Evolutionary conservation across 2,329 filamentous ascomycete species (phyloP).

Genomic region (Fusarium lyarnte): DNA sequence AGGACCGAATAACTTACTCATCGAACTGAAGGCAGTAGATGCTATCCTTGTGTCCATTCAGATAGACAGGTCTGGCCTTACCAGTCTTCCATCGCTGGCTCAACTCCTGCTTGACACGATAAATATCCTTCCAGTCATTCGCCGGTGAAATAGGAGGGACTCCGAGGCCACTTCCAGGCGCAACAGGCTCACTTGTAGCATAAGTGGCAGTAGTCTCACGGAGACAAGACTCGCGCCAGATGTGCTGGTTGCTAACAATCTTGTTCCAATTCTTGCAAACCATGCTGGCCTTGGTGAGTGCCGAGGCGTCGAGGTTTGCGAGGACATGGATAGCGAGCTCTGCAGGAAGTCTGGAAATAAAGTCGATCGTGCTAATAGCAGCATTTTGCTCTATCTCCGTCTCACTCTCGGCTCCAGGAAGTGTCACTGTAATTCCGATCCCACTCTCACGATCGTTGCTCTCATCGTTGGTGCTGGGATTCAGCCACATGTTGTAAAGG

Average conservation of each 20-base stretch:
- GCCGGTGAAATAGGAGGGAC: slow-evolving; percentile 64
- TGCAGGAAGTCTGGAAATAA: slow-evolving; percentile 63
- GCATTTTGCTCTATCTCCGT: slow-evolving; percentile 48
- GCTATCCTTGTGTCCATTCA: slow-evolving; percentile 93
- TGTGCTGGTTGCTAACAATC: slow-evolving; percentile 62
- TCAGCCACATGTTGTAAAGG: slow-evolving; percentile 55
- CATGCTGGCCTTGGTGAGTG: slow-evolving; percentile 58
- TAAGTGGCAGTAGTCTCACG: slow-evolving; percentile 69
- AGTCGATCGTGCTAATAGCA: slow-evolving; percentile 65
- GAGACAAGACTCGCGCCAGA: slow-evolving; percentile 72
- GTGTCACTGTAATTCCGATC: slow-evolving; percentile 67
- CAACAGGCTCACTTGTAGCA: slow-evolving; percentile 63
- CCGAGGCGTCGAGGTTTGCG: slow-evolving; percentile 63
- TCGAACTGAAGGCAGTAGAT: slow-evolving; percentile 99
- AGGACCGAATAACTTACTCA: slow-evolving; percentile 69
- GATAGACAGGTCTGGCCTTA: slow-evolving; percentile 82
- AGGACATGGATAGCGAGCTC: slow-evolving; percentile 70
- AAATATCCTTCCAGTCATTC: slow-evolving; percentile 89
- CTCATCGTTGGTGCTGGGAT: slow-evolving; percentile 54
- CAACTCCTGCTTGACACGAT: slow-evolving; percentile 78
- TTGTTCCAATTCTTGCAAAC: slow-evolving; percentile 63
- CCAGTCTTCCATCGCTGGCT: slow-evolving; percentile 82
- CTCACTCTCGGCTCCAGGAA: slow-evolving; percentile 50
- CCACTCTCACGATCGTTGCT: slow-evolving; percentile 70
- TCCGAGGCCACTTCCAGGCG: slow-evolving; percentile 65